These are phyloP conservation scores for Lentinula lateritia DNA, from an alignment of 768 basidiomycete species.

Conservation along the genomic window DNA sequence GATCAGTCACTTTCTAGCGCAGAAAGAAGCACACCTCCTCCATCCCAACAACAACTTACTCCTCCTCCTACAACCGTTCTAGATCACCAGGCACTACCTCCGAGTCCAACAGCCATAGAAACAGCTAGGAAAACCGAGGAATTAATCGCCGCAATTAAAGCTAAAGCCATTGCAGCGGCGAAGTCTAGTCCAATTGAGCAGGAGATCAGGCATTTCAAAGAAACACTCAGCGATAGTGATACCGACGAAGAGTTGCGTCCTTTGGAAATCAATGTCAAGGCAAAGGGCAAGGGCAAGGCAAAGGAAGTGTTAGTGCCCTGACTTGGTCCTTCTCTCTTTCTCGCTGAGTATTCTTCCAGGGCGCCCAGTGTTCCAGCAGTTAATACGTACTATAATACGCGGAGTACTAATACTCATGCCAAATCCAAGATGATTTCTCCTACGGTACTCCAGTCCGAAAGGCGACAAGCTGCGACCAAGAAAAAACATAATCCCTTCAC, in stretches of 20 bases:
- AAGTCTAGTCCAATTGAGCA: slow-evolving; percentile 37
- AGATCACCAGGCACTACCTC: not conserved
- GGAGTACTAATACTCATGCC: not conserved
- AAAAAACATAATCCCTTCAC: slow-evolving; percentile 47
- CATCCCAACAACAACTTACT: slow-evolving; percentile 9
- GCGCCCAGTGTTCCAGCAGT: not conserved
- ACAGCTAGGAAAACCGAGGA: slow-evolving; percentile 41
- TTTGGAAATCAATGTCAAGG: slow-evolving; percentile 9
- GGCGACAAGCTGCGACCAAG: slow-evolving; percentile 6
- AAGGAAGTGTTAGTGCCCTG: slow-evolving; percentile 4
- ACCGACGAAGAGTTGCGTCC: slow-evolving; percentile 8
- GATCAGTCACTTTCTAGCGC: not conserved
- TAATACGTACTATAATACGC: not conserved
- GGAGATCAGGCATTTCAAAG: slow-evolving; percentile 23
- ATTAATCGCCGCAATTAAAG: slow-evolving; percentile 62
- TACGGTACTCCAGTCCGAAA: not conserved
- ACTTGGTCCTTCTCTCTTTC: not conserved
- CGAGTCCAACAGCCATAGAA: slow-evolving; percentile 21
- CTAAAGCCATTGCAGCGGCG: slow-evolving; percentile 44
- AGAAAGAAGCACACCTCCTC: not conserved
- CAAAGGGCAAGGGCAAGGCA: slow-evolving; percentile 11
- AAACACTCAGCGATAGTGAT: slow-evolving; percentile 6
- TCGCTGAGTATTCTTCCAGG: not conserved
- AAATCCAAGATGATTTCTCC: slow-evolving; percentile 1
- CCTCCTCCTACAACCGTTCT: slow-evolving; percentile 6